Percentiles rank a stretch among this genome's conserved stretches.
Conservation (phyloP, 768 basidiomycete genomes). For the Cystofilobasidium macerans region DNA sequence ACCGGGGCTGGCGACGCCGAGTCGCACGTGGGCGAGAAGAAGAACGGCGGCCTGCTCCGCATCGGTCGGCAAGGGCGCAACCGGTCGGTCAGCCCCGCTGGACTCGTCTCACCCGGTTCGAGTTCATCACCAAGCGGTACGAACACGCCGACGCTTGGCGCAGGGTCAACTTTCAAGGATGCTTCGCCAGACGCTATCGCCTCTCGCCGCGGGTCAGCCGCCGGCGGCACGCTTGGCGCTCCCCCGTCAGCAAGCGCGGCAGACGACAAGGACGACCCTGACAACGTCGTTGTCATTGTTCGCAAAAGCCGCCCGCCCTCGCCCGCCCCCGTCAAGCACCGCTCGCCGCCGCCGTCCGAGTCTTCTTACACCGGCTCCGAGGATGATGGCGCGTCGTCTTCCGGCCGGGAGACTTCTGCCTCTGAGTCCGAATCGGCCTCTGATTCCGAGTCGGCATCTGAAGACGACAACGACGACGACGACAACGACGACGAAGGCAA, state of each 20-base stretch:
- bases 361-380: not conserved
- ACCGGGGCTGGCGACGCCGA: not conserved
- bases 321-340: not conserved
- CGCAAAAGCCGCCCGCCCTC: not conserved
- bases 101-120: not conserved
- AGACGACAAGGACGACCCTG: not conserved
- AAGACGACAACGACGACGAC: not conserved
- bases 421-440: not conserved
- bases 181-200: too few species aligned
- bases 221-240: too few species aligned
- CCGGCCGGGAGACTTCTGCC: not conserved
- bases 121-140: not conserved
- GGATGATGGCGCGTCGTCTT: not conserved
- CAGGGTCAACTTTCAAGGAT: too few species aligned
- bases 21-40: not conserved
- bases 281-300: not conserved
- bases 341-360: constrained; percentile 1
- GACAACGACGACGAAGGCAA: not conserved
- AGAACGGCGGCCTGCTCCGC: not conserved
- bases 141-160: not conserved
- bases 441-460: not conserved
- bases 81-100: not conserved
- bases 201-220: too few species aligned
- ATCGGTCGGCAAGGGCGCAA: not conserved
- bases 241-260: too few species aligned